A percentile compares a stretch with the other conserved stretches of the same genome.
Conservation (phyloP, 805 yeast species). For the Sugiyamaella qingdaonensis region DNA sequence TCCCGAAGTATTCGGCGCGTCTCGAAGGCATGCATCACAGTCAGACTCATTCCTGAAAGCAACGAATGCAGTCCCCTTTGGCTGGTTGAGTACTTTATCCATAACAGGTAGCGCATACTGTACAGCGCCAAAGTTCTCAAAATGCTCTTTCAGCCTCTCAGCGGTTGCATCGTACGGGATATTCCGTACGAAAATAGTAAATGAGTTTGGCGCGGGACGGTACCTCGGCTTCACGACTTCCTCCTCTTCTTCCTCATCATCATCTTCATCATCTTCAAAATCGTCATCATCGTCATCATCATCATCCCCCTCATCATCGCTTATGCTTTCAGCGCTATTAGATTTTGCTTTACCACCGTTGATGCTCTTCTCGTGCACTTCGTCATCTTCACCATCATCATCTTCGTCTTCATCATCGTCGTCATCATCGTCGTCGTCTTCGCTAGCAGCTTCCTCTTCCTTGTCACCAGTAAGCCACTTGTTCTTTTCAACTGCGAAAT, state of each 20-base stretch:
- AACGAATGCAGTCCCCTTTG: conserved; percentile 93
- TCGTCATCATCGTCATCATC: conserved; percentile 32
- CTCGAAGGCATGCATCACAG: conserved; percentile 61
- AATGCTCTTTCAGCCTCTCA: conserved; percentile 74
- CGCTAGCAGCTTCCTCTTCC: conserved; percentile 36
- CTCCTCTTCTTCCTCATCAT: conserved; percentile 33
- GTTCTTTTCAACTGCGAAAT: conserved; percentile 83
- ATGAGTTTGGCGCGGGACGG: conserved; percentile 32
- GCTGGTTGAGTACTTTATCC: conserved; percentile 78
- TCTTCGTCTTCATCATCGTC: conserved; percentile 38
- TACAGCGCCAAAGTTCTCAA: conserved; percentile 77
- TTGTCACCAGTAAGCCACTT: conserved; percentile 64
- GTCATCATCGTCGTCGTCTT: conserved; percentile 39
- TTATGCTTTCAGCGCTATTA: conserved; percentile 29
- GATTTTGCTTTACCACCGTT: no score
- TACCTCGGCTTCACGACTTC: conserved; percentile 29
- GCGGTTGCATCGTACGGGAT: conserved; percentile 91
- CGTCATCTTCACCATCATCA: conserved; percentile 38
- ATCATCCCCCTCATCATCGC: conserved; percentile 28
- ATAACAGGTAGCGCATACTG: conserved; percentile 91
- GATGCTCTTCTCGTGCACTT: conserved; percentile 36
- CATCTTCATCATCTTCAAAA: conserved; percentile 38
- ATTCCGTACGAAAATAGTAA: conserved; percentile 81
- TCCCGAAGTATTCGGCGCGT: conserved; percentile 68
- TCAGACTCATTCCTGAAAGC: conserved; percentile 66